Conservation (phyloP, 345 rosid species). For the Pelargonium nanum region DNA sequence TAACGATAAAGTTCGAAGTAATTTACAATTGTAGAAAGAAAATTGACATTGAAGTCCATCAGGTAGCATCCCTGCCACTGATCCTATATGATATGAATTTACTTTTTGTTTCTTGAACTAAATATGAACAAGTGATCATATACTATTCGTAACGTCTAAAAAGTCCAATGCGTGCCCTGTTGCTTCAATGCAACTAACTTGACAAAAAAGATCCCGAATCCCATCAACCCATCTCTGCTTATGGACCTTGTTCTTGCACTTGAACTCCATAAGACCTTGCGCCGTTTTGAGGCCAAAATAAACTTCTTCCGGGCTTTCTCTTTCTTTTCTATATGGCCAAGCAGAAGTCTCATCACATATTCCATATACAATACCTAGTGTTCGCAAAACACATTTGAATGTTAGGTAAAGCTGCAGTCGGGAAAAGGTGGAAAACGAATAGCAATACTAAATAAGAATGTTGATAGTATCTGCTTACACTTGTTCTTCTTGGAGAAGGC, state of each 20-base stretch:
- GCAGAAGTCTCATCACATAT: slow-evolving; percentile 71
- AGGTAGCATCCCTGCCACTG: too few relatives aligned
- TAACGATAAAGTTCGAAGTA: too few relatives aligned
- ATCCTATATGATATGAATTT: too few relatives aligned
- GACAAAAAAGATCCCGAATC: slow-evolving; percentile 62
- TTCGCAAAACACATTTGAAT: too few relatives aligned
- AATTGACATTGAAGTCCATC: too few relatives aligned
- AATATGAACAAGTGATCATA: slow-evolving; percentile 7
- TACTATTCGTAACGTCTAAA: slow-evolving; percentile 30
- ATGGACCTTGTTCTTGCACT: slow-evolving; percentile 67
- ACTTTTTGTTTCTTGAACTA: too few relatives aligned
- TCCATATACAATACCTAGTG: slow-evolving; percentile 82
- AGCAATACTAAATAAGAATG: not conserved
- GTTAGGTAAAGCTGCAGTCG: too few relatives aligned
- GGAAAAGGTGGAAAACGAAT: not conserved
- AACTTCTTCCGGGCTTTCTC: slow-evolving; percentile 63
- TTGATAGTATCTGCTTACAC: slow-evolving; percentile 53
- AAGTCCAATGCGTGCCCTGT: slow-evolving; percentile 43
- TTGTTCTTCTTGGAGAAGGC: slow-evolving; percentile 86
- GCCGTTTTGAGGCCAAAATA: slow-evolving; percentile 86
- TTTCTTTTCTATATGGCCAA: slow-evolving; percentile 83
- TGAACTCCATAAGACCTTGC: slow-evolving; percentile 87
- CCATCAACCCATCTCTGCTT: slow-evolving; percentile 90
- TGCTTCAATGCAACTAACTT: slow-evolving; percentile 39
- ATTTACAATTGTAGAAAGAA: too few relatives aligned